Evolutionary conservation across 1,284 basidiomycete genomes (phyloP).

Genomic region (Anthracocystis setariae): DNA sequence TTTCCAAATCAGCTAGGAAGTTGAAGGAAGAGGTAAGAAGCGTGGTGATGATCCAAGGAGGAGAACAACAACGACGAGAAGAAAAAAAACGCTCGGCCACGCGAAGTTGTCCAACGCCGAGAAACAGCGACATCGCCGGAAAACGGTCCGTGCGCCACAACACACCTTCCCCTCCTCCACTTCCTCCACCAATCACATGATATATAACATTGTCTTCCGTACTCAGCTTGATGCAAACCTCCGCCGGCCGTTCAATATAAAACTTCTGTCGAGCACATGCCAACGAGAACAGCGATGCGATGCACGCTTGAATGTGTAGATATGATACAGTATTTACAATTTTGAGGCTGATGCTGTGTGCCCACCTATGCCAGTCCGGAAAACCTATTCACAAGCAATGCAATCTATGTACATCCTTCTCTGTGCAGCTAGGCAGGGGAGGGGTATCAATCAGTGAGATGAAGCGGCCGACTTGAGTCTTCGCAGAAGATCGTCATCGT

Average conservation of each 20-base stretch:
- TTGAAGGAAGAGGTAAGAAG: background rate
- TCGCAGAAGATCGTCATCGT: conserved; percentile 59
- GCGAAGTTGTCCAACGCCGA: no score
- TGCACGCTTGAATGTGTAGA: background rate
- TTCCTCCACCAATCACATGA: no score
- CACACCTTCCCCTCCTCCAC: no score
- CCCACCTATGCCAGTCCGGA: conserved; percentile 3
- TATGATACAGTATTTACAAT: conserved; percentile 26
- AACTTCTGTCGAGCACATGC: background rate
- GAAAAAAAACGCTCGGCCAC: background rate
- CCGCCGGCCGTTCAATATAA: no score
- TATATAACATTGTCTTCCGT: no score
- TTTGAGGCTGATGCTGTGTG: background rate
- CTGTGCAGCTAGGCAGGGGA: background rate
- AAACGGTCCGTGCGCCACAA: background rate
- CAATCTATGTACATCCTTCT: background rate
- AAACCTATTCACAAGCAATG: conserved; percentile 23
- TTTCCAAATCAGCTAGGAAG: background rate
- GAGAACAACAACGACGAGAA: conserved; percentile 2
- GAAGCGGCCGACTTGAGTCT: conserved; percentile 19
- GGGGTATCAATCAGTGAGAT: background rate
- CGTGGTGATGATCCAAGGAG: background rate
- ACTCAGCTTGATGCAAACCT: no score
- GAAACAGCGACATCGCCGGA: no score
- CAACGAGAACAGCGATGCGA: background rate